Percentiles rank a stretch among this genome's conserved stretches.
Conservation (phyloP, 2,329 filamentous ascomycete species). For the Paraphaeosphaeria minitans region DNA sequence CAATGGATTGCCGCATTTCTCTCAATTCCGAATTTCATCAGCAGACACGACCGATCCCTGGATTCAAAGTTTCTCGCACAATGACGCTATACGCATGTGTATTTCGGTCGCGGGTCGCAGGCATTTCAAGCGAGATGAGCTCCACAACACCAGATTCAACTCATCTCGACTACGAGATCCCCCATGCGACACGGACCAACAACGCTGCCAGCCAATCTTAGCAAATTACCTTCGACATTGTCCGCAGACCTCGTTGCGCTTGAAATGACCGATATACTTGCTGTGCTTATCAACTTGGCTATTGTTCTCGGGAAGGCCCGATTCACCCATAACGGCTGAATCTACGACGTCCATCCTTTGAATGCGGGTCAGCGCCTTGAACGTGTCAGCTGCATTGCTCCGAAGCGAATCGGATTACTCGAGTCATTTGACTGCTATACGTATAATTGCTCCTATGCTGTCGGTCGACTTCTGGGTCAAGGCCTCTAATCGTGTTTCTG, state of each 20-base stretch:
- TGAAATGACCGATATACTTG: constrained; percentile 17
- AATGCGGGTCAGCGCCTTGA: constrained; percentile 20
- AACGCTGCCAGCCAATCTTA: constrained; percentile 39
- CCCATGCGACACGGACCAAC: constrained; percentile 29
- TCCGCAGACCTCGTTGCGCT: constrained; percentile 18
- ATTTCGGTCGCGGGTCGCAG: constrained; percentile 28
- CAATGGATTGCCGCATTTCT: constrained; percentile 28
- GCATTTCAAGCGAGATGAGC: constrained; percentile 46
- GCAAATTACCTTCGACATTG: constrained; percentile 39
- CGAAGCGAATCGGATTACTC: constrained; percentile 19
- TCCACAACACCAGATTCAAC: constrained; percentile 35
- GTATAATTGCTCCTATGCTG: constrained; percentile 21
- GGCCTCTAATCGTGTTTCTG: constrained; percentile 24
- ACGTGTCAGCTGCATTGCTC: constrained; percentile 21
- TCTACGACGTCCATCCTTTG: constrained; percentile 13
- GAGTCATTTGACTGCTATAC: constrained; percentile 26
- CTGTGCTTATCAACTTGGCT: constrained; percentile 20
- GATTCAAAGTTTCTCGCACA: constrained; percentile 1
- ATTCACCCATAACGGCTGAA: constrained; percentile 24
- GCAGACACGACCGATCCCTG: not conserved
- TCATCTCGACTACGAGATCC: constrained; percentile 35
- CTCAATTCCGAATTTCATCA: constrained; percentile 23
- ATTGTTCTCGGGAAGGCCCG: constrained; percentile 14
- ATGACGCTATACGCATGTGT: constrained; percentile 29
- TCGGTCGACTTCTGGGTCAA: constrained; percentile 10